Conservation (phyloP, 129 eudicot genomes). For the Flaveria robusta region DNA sequence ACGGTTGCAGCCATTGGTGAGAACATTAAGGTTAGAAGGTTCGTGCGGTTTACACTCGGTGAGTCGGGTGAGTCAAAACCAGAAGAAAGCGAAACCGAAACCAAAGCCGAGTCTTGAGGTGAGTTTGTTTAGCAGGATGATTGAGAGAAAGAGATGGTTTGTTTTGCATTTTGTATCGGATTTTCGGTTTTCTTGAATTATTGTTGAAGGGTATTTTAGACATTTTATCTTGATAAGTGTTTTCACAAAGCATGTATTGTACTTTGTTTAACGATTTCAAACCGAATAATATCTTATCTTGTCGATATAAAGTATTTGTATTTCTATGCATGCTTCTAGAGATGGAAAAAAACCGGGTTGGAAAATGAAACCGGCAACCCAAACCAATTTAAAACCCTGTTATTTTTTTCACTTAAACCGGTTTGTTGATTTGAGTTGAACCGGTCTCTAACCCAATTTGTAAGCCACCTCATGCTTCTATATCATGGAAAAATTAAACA, state of each 20-base stretch:
- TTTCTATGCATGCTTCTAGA: no score
- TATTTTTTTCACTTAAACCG: no score
- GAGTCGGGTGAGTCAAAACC: slow-evolving; percentile 42
- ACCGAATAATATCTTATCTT: not conserved
- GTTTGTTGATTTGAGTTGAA: no score
- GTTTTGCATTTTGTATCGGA: slow-evolving; percentile 26
- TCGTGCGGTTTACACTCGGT: slow-evolving; percentile 85
- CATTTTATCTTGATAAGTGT: no score
- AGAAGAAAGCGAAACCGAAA: slow-evolving; percentile 24
- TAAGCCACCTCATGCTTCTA: no score
- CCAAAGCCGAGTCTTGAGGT: slow-evolving; percentile 35
- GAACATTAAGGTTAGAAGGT: slow-evolving; percentile 88
- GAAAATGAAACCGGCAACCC: no score
- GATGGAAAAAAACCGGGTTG: no score
- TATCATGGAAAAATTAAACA: no score
- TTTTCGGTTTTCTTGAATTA: slow-evolving; percentile 4
- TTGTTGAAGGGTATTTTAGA: not conserved
- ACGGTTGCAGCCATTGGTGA: slow-evolving; percentile 91
- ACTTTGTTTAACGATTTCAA: not conserved
- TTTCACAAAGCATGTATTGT: not conserved
- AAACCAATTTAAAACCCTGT: no score
- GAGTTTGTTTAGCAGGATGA: slow-evolving; percentile 17
- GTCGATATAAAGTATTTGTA: not conserved
- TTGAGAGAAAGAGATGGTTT: slow-evolving; percentile 14
- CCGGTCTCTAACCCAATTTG: no score